Base-by-base conservation (phyloP, 371 early-diverging fungal species). In the Sanchytrium tribonematis region DNA sequence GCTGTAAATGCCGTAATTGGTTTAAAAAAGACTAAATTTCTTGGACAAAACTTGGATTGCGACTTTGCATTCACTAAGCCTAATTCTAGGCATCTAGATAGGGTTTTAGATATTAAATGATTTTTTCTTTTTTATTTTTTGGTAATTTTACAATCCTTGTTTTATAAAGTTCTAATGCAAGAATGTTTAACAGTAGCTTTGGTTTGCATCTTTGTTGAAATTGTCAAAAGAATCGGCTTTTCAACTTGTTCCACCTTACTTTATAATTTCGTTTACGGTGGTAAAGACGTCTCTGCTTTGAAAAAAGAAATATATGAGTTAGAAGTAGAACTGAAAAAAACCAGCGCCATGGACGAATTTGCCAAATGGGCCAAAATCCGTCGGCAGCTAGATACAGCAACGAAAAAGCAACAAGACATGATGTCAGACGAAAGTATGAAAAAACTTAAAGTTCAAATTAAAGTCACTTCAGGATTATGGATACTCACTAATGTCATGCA, bases 321-420 rank as follows among this genome's bases (percentile, higher is more conserved):
- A 28, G 17, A 29, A 67, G 28, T 17, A 17, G 22, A 67, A 28
- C 67, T 67, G 28, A 5, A 67, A 28, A 17, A 12, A 17, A 67
- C 29, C 5, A 17, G 17, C 5, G 67, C 67, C 12, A 67, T 67
- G 68, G 68, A 68, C 30, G 68, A 68, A 68, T 68, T 68, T 30
- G 68, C 68, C 2, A 68, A 68, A 29, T 68, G 68, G 68, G 68
- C 68, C 2, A 17, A 29, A 68, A 17, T 68, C 1, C 17, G 30
- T 17, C 68, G 68, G 30, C 30, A 68, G 29, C 17, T 29, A 1
- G 68, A 68, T 30, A 27, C 29, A 1, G 29, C 30, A 30, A 29
- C 68, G 5, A 48, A 48, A 22, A 48, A 48, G 22, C 22, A 48
- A 12, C 48, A 48, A 22, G 48, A 48, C 22, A 12, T 22, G 48